Conservation (phyloP, 352 stramenopile species). For the Stephanocyclus meneghinianus region DNA sequence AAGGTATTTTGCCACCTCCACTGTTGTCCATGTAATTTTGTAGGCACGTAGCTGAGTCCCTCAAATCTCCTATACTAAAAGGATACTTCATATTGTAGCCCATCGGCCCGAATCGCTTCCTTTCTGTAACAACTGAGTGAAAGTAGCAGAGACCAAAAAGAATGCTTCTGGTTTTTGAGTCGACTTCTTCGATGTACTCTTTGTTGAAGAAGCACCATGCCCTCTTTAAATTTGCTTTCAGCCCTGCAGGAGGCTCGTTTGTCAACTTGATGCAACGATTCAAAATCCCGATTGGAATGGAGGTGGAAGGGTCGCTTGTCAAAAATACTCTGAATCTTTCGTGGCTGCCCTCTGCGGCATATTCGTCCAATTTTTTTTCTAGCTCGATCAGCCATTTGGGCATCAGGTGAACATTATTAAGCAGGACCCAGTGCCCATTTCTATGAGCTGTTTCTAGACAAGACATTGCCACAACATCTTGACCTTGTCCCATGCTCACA, state of each 20-base stretch:
- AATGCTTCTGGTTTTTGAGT: slow-evolving; percentile 95
- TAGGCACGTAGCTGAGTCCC: slow-evolving; percentile 91
- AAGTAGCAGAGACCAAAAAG: slow-evolving; percentile 97
- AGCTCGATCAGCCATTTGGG: slow-evolving; percentile 92
- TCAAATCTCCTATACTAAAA: slow-evolving; percentile 94
- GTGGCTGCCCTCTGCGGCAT: slow-evolving; percentile 89
- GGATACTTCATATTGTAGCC: slow-evolving; percentile 99
- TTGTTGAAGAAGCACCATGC: slow-evolving; percentile 94
- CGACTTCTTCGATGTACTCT: slow-evolving; percentile 94
- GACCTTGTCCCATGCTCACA: slow-evolving; percentile 96
- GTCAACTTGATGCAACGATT: slow-evolving; percentile 96
- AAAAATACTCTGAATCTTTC: slow-evolving; percentile 94
- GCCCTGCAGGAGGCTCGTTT: slow-evolving; percentile 91
- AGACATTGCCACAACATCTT: slow-evolving; percentile 94
- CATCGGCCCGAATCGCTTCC: slow-evolving; percentile 95
- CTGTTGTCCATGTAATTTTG: slow-evolving; percentile 97
- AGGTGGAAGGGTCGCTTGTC: slow-evolving; percentile 90
- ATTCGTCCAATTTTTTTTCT: slow-evolving; percentile 97
- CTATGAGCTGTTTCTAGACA: slow-evolving; percentile 91
- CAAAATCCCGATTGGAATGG: slow-evolving; percentile 93
- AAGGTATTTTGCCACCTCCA: slow-evolving; percentile 92
- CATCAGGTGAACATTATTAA: slow-evolving; percentile 98
- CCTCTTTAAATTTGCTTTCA: slow-evolving; percentile 95
- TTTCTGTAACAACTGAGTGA: slow-evolving; percentile 95
- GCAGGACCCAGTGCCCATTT: slow-evolving; percentile 96